A percentile compares a stretch with the other conserved stretches of the same genome.
phyloP scores from a whole-genome alignment of 495 filamentous ascomycete genomes.

The Echria macrotheca region DNA sequence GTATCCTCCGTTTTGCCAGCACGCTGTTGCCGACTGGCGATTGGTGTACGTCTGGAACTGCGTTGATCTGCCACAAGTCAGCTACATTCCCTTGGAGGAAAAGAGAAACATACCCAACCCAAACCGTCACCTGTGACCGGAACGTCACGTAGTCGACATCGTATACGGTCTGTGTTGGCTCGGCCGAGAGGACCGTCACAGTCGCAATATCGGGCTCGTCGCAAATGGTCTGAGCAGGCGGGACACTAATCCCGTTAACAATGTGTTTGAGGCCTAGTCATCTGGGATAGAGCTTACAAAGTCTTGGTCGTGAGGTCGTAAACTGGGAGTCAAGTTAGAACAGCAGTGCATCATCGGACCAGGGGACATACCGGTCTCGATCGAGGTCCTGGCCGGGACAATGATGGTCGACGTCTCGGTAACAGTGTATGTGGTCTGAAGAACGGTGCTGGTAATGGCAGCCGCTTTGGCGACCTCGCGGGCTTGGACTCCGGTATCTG shows the following conservation, averaged over 20 bases:
- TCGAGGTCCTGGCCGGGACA: constrained; percentile 6
- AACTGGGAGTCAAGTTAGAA: constrained; percentile 1
- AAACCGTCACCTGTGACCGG: constrained; percentile 13
- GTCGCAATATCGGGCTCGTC: constrained; percentile 11
- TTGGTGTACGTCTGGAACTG: constrained; percentile 18
- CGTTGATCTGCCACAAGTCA: constrained; percentile 16
- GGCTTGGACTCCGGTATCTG: not conserved
- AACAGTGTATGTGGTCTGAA: constrained; percentile 16
- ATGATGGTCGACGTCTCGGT: constrained; percentile 15
- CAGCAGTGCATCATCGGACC: too few species aligned
- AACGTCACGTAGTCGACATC: constrained; percentile 17
- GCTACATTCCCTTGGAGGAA: too few species aligned
- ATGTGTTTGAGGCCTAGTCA: not conserved
- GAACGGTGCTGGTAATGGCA: constrained; percentile 14
- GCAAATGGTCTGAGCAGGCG: constrained; percentile 19
- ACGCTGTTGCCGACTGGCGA: constrained; percentile 13
- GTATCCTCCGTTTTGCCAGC: constrained; percentile 20
- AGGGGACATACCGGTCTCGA: constrained; percentile 19
- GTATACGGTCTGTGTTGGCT: constrained; percentile 13
- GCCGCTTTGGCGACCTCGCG: constrained; percentile 11
- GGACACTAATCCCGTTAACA: constrained; percentile 8
- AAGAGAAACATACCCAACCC: constrained; percentile 15
- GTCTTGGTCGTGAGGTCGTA: constrained; percentile 9
- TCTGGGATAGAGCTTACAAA: constrained; percentile 14
- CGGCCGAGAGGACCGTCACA: constrained; percentile 10